Evolutionary conservation across 768 basidiomycete genomes (phyloP), one percentile per base, ranked within the genome.

Genomic region (Collybia sordida): DNA sequence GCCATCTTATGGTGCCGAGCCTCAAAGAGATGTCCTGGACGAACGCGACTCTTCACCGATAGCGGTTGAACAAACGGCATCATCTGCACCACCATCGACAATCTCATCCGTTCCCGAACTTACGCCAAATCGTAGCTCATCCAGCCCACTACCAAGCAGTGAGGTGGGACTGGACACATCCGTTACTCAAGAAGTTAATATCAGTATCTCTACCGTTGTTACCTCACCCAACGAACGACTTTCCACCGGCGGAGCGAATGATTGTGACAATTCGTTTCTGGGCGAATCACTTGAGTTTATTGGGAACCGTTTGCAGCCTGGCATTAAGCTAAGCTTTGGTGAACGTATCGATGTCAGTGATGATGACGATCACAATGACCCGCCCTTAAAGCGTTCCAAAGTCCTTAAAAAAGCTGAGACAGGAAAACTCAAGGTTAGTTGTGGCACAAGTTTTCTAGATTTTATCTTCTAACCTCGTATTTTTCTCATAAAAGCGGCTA

Each of bases 101-200:
- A 64, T 68, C 4, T 64, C 72, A 34, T 70, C 71, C 8, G 58
- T 86, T 39, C 86, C 88, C n/a, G 81, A 76, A 42, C 75, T 88
- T 24, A 81, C 79, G 7, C 82, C 85, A 0, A 82, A 81, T 59
- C 63, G 71, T 35, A 82, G 76, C 56, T 85, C 86, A 2, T 88
- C 85, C 8, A 88, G 85, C 58, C 84, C 85, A 1, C 78, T 78
- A 27, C 71, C 67, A 42, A 73, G 71, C 4, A 73, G 72, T 47
- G 73, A 75, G 35, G 59, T 69, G 50, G 72, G 70, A 37, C 52
- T 66, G 35, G 67, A 68, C 38, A 62, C 59, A 40, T 58, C 49
- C 18, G 17, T 24, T 37, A 23, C 37, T 9, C 51, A 50, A 12
- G 54, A 56, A 2, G 51, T 49, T 17, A 27, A 25, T 38, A 25